Percentiles rank a stretch among this genome's conserved stretches.
phyloP scores from a whole-genome alignment of 179 eudicot genomes.

The Silene coronaria region DNA sequence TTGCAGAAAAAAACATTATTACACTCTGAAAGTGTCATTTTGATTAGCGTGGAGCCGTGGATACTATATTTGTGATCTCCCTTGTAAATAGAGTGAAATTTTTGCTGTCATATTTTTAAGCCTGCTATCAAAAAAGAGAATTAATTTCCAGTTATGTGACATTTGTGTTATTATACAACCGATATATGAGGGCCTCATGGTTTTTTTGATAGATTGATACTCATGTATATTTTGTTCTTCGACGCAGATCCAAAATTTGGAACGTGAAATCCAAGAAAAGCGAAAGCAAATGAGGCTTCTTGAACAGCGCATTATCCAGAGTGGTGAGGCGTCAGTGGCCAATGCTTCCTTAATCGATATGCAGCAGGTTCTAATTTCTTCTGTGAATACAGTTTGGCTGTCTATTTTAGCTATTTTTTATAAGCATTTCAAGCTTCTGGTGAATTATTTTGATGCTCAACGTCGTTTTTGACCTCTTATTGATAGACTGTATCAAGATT shows the following conservation, averaged over 20 bases:
- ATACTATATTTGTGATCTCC: not conserved
- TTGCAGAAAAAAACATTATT: not conserved
- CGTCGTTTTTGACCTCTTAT: not conserved
- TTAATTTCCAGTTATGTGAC: not conserved
- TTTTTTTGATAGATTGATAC: not conserved
- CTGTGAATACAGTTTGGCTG: not conserved
- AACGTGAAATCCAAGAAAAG: constrained; percentile 82
- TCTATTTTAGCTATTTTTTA: not conserved
- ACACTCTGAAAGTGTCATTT: not conserved
- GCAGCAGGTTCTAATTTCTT: constrained; percentile 68
- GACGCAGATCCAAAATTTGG: constrained; percentile 74
- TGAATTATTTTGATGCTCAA: not conserved
- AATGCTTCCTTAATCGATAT: constrained; percentile 78
- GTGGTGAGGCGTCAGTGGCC: constrained; percentile 75
- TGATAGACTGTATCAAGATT: constrained; percentile 69
- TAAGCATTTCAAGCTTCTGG: not conserved
- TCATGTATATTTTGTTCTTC: not conserved
- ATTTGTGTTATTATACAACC: not conserved
- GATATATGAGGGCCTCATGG: not conserved
- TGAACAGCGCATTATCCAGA: constrained; percentile 77
- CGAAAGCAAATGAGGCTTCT: constrained; percentile 77
- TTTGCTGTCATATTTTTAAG: not conserved
- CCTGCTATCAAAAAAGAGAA: not conserved
- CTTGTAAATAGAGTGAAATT: not conserved
- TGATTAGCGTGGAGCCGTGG: not conserved